These are phyloP conservation scores for Boletus speciosus DNA, from an alignment of 768 basidiomycete species.

Conservation along the genomic window DNA sequence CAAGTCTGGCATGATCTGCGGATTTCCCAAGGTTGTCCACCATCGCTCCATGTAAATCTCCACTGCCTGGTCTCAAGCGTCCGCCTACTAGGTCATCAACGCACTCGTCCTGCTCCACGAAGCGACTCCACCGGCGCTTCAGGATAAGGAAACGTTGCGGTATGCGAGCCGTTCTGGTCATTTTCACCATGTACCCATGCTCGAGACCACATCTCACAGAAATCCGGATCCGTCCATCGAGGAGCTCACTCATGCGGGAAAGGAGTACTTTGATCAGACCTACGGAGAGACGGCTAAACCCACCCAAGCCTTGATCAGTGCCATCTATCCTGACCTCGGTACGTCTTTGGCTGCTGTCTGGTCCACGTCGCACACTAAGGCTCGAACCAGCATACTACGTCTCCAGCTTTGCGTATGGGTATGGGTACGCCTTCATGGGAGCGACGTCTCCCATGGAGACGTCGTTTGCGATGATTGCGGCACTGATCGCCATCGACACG, in stretches of 20 bases:
- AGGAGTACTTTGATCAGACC: conserved; percentile 42
- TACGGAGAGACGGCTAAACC: conserved; percentile 55
- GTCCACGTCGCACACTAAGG: neutral
- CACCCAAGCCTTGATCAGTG: conserved; percentile 46
- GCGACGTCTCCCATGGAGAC: conserved; percentile 51
- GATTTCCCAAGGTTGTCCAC: conserved; percentile 51
- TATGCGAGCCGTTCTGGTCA: conserved; percentile 18
- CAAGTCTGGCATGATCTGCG: conserved; percentile 55
- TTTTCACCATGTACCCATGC: neutral
- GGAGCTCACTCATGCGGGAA: conserved; percentile 43
- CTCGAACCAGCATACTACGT: conserved; percentile 48
- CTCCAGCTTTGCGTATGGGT: conserved; percentile 53
- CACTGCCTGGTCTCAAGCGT: neutral
- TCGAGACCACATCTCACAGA: conserved; percentile 26
- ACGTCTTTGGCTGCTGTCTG: conserved; percentile 5
- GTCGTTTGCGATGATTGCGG: conserved; percentile 57
- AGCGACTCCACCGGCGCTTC: conserved; percentile 49
- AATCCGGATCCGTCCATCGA: conserved; percentile 40
- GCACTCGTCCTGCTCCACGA: conserved; percentile 48
- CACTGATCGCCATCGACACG: conserved; percentile 58
- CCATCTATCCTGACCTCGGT: conserved; percentile 66
- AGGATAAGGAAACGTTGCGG: conserved; percentile 48
- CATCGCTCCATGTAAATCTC: neutral
- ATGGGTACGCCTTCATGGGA: conserved; percentile 47
- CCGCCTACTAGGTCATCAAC: conserved; percentile 44